Percentiles rank a stretch among this genome's conserved stretches.
phyloP scores from a whole-genome alignment of 129 eudicot genomes.

The Sambucus nigra region DNA sequence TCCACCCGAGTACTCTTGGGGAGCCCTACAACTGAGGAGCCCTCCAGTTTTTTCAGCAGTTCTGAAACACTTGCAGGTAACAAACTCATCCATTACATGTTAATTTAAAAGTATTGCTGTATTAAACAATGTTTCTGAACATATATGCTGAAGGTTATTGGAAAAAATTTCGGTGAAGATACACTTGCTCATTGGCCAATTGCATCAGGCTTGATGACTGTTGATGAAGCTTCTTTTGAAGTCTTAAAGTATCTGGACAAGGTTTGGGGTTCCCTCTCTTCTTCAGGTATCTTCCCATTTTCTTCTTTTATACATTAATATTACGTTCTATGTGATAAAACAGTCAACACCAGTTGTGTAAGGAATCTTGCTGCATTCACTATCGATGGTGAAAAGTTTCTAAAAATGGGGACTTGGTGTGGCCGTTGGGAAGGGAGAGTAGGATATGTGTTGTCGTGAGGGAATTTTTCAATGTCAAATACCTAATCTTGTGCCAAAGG shows the following conservation, averaged over 20 bases:
- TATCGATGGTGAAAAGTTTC: not conserved
- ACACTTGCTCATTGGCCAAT: constrained; percentile 97
- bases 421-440: not conserved
- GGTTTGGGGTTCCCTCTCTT: constrained; percentile 78
- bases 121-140: not conserved
- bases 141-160: constrained; percentile 45
- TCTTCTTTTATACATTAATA: not conserved
- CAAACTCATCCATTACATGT: not conserved
- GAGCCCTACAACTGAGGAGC: constrained; percentile 63
- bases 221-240: constrained; percentile 91
- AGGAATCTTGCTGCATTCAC: not conserved
- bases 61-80: constrained; percentile 76
- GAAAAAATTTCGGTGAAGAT: constrained; percentile 89
- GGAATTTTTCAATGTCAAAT: not conserved
- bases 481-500: no score
- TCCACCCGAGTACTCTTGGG: constrained; percentile 98
- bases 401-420: not conserved
- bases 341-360: not conserved
- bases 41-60: constrained; percentile 77
- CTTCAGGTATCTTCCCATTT: constrained; percentile 51
- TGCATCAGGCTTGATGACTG: constrained; percentile 53
- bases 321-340: not conserved
- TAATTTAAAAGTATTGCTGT: not conserved
- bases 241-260: constrained; percentile 78
- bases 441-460: not conserved